Evolutionary conservation across 495 filamentous ascomycete species (phyloP).

Genomic region (Trichoderma virens): DNA sequence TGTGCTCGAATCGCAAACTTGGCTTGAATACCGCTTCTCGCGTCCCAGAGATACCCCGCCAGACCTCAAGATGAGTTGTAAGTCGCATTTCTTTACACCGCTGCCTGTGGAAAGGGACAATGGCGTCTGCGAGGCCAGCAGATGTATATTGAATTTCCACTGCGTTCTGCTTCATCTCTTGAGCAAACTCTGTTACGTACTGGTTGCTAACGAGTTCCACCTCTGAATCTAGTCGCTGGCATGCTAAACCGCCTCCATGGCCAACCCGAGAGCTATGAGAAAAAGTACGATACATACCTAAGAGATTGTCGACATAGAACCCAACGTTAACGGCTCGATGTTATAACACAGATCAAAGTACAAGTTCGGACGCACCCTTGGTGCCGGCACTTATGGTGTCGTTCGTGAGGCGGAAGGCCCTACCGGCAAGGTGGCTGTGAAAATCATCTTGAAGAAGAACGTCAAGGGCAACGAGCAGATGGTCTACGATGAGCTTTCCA

Average conservation of each 20-base stretch:
- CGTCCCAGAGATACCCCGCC: constrained; percentile 20
- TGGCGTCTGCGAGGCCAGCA: neutral
- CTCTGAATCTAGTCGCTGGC: constrained; percentile 55
- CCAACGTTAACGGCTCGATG: constrained; percentile 15
- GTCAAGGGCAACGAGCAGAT: constrained; percentile 96
- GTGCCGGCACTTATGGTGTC: constrained; percentile 97
- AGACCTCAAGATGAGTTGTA: constrained; percentile 27
- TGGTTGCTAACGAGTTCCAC: neutral
- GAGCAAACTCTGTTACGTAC: neutral
- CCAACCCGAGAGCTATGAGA: constrained; percentile 97
- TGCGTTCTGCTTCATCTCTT: neutral
- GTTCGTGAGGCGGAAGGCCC: constrained; percentile 86
- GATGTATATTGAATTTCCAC: neutral
- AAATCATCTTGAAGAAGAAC: constrained; percentile 99
- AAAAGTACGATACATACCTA: constrained; percentile 56
- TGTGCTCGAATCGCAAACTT: neutral
- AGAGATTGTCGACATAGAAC: neutral
- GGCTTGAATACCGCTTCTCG: neutral
- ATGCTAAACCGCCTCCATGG: constrained; percentile 98
- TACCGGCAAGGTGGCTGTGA: constrained; percentile 85
- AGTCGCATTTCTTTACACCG: constrained; percentile 16
- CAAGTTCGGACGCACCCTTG: constrained; percentile 84
- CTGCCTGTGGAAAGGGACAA: neutral
- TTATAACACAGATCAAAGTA: constrained; percentile 60
- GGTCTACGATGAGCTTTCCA: constrained; percentile 94